Evolutionary conservation across 2,329 filamentous ascomycete species (phyloP).

Genomic region (Cordyceps javanica): DNA sequence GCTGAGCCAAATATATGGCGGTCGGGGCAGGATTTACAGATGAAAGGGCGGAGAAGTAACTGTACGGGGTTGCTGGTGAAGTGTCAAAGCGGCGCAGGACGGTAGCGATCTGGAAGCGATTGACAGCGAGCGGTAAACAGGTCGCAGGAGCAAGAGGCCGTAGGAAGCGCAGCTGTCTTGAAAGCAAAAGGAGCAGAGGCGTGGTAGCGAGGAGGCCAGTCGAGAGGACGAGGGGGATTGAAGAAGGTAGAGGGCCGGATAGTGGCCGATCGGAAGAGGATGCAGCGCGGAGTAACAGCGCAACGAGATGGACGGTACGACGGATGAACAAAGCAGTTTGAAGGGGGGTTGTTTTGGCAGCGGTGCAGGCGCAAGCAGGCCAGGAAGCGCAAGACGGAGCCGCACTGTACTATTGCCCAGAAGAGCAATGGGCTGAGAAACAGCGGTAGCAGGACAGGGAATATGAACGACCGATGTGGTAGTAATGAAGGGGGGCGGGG

Average conservation of each 20-base stretch:
- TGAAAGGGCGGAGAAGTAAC: constrained; percentile 3
- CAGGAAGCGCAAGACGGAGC: background rate
- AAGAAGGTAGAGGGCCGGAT: background rate
- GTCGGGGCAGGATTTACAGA: background rate
- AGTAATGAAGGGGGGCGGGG: background rate
- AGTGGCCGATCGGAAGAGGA: constrained; percentile 1
- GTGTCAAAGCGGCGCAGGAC: background rate
- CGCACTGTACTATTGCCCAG: background rate
- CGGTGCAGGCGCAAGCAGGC: background rate
- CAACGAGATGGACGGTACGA: constrained; percentile 4
- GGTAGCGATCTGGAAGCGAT: background rate
- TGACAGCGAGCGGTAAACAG: background rate
- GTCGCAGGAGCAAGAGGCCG: background rate
- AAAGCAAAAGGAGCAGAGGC: background rate
- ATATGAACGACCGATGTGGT: background rate
- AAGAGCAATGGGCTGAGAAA: background rate
- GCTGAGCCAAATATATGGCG: background rate
- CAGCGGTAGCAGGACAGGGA: background rate
- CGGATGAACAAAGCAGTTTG: background rate
- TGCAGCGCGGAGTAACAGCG: background rate
- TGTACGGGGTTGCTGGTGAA: background rate
- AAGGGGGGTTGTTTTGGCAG: background rate
- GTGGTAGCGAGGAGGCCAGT: background rate
- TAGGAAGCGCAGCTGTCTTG: background rate
- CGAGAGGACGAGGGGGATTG: background rate